Evolutionary conservation across 2,329 filamentous ascomycete species (phyloP).

Genomic region (Metarhizium humberi): DNA sequence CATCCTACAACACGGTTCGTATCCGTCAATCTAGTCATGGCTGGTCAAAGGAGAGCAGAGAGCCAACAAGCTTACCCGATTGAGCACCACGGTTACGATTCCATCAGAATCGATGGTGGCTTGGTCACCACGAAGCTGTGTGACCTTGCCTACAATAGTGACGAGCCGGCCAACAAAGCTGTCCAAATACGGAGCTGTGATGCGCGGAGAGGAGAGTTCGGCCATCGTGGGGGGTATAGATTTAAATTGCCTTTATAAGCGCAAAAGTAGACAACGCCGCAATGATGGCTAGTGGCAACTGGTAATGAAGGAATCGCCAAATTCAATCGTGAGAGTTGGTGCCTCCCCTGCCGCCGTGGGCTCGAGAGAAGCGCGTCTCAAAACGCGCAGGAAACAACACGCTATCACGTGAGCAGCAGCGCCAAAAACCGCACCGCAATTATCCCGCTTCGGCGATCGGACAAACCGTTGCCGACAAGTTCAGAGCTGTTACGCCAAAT

Average conservation of each 20-base stretch:
- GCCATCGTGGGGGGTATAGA: constrained; percentile 39
- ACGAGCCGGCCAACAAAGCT: constrained; percentile 67
- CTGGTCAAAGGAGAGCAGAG: not conserved
- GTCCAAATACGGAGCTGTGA: constrained; percentile 72
- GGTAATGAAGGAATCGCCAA: too few species aligned
- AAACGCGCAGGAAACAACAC: not conserved
- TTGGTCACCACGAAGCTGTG: constrained; percentile 69
- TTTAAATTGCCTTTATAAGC: not conserved
- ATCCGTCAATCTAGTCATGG: not conserved
- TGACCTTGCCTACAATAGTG: constrained; percentile 77
- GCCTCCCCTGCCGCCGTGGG: too few species aligned
- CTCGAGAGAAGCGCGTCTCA: not conserved
- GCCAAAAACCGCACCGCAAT: not conserved
- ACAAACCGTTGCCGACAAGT: not conserved
- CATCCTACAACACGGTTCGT: constrained; percentile 42
- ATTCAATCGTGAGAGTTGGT: too few species aligned
- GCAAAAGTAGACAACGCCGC: not conserved
- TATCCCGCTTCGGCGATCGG: not conserved
- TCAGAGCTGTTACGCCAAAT: too few species aligned
- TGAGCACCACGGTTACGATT: constrained; percentile 63
- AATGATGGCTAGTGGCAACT: too few species aligned
- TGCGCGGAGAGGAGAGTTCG: constrained; percentile 63
- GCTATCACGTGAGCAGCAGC: not conserved
- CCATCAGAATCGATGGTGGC: constrained; percentile 77
- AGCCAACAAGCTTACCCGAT: constrained; percentile 45